Base-by-base conservation (phyloP, 2,329 filamentous ascomycete genomes). In the Sporothrix humicola region DNA sequence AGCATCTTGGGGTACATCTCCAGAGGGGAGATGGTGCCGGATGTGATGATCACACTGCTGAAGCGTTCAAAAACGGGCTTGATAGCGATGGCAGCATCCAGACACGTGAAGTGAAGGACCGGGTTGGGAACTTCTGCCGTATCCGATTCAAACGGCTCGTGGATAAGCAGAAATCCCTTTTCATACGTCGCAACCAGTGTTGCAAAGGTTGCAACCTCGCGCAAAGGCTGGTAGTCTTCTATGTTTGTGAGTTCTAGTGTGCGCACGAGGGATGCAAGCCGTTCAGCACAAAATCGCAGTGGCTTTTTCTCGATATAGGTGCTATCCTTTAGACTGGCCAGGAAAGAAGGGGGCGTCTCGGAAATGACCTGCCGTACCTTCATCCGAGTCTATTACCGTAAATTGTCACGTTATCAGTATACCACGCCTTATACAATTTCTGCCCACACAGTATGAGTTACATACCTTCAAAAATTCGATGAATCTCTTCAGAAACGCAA, bases 1-100 rank as follows among this genome's bases (percentile, higher is more conserved):
- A 99, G 90, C 95, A 99, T 99, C 80, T 97, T 98, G 0, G 96
- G 97, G 79, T 99, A 99, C 92, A 99, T 99, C 81, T 99, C 97
- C 3, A 99, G 84, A 0, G 96, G 96, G 1, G 96, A 98, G 75
- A 99, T 94, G 1, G 96, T 99, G 76, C 96, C 96, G 0, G 96
- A 98, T 0, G 96, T 99, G 80, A 99, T 98, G 79, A 99, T 97
- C 76, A 99, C 96, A 1, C 96, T 98, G 81, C 93, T 95, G 82
- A 99, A 99, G 70, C 96, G 91, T 74, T 99, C 95, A 79, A 99
- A 98, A 5, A 99, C 95, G 0, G 96, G 96, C 76, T 96, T 97
- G 79, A 99, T 99, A 58, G 97, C 96, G 77, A 99, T 99, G 0
- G 97, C 96, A 3, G 96, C 96, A 82, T 99, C 96, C 26, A 99